Evolutionary conservation across 306 rosid genomes (phyloP), one percentile per base, ranked within the genome.

Genomic region (Vicia sativa): DNA sequence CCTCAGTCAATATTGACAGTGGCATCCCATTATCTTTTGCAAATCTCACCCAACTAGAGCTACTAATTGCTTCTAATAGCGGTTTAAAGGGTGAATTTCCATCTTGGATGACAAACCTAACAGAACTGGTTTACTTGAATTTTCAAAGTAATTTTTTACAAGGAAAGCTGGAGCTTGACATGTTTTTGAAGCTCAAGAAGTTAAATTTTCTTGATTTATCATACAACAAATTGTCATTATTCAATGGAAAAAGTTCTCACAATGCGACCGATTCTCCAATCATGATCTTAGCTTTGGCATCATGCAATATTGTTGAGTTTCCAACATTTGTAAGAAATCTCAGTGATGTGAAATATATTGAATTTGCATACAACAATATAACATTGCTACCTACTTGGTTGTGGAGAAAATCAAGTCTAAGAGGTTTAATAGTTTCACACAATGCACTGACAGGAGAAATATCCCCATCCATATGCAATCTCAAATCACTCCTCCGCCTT

Each of bases 381-480:
- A 12, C 3, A 5, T 31, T 56, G 13, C 2, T 77, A 15, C 76
- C 80, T 3, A 26, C 34, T 46, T 77, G 76, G 80, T 5, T 76
- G 7, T 54, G 72, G 67, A 28, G 3, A 48, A 37, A 70, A 11
- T 5, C 0, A 67, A 43, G 48, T 9, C 46, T 78, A 15, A 15
- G 7, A n/a, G 1, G 0, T 0, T 67, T 78, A 43, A 0, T 0
- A 6, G 16, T 65, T 56, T 43, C 57, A 3, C 0, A 68, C 26
- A 73, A 43, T 50, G 28, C 37, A 10, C 46, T 79, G 13, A 21
- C 1, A 1, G 83, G 76, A 18, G 53, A 55, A 62, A 55, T 79
- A 7, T 41, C 69, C 2, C 45, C 76, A n/a, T 16, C 18, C 14
- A 56, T 79, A 28, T 79, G 79, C 73, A 45, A 68, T 18, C 53